These are phyloP conservation scores for Capsicum chinense DNA, from an alignment of 257 asterid species.

Conservation along the genomic window DNA sequence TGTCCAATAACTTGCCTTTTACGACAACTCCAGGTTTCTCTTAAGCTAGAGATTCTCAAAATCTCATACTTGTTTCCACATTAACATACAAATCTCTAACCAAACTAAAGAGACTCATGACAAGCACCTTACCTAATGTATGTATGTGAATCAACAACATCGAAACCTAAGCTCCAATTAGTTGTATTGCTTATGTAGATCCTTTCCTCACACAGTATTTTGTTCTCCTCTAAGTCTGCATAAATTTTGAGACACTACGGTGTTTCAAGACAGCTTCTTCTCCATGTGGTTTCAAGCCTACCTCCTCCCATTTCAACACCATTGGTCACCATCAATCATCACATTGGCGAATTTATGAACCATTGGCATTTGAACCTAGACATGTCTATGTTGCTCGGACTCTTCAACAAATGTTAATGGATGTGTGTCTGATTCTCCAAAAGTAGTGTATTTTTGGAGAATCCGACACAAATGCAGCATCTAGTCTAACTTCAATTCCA, in stretches of 20 bases:
- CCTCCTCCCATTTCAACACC: neutral
- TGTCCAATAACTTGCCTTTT: neutral
- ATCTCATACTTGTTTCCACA: neutral
- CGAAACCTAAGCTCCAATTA: slow-evolving; percentile 2
- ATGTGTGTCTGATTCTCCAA: too few species aligned
- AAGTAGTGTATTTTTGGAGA: too few species aligned
- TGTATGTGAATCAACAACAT: neutral
- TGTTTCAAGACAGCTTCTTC: neutral
- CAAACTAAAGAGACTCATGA: neutral
- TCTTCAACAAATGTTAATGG: too few species aligned
- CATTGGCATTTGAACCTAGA: neutral
- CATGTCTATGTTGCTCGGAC: neutral
- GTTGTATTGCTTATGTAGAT: neutral
- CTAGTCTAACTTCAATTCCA: neutral
- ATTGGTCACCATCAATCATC: neutral
- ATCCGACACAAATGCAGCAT: neutral
- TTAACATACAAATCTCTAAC: neutral
- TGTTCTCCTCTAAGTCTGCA: neutral
- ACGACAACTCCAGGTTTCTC: neutral
- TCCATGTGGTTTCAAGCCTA: neutral
- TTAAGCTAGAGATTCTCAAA: neutral
- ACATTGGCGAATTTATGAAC: neutral
- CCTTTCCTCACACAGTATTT: neutral
- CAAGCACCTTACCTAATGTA: neutral
- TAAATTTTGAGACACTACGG: neutral